Conservation (phyloP, 176 grass and related monocot species). For the Phoenix roebelenii region DNA sequence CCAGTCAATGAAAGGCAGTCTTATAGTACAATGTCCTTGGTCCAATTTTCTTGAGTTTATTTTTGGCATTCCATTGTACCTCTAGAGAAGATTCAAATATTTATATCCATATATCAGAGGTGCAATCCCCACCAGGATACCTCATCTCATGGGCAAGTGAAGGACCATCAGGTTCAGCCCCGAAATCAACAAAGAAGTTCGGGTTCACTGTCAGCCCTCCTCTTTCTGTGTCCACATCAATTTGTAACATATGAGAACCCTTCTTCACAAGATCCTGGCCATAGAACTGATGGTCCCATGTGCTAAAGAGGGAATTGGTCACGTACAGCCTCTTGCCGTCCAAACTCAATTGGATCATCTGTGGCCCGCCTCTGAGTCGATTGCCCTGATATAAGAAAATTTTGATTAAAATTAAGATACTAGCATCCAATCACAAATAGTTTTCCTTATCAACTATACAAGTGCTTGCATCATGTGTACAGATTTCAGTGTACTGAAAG, state of each 20-base stretch:
- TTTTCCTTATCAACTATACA: too few species aligned
- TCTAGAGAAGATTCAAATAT: too few species aligned
- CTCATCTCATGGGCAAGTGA: conserved; percentile 92
- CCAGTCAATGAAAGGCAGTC: too few species aligned
- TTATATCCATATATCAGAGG: conserved; percentile 97
- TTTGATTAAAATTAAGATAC: neutral
- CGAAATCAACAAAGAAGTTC: conserved; percentile 86
- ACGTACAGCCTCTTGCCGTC: conserved; percentile 85
- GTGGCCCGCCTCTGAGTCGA: conserved; percentile 75
- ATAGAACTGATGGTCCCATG: conserved; percentile 81
- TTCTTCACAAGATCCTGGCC: conserved; percentile 63
- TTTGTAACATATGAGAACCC: conserved; percentile 87
- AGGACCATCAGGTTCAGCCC: conserved; percentile 61
- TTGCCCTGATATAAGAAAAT: conserved; percentile 36
- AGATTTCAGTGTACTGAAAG: too few species aligned
- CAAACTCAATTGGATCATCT: conserved; percentile 93
- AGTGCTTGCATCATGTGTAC: too few species aligned
- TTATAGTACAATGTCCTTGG: too few species aligned
- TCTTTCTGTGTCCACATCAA: conserved; percentile 64
- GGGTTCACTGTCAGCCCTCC: conserved; percentile 75
- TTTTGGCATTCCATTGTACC: too few species aligned
- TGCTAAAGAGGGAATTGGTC: conserved; percentile 91
- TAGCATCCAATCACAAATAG: neutral
- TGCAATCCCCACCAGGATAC: conserved; percentile 94
- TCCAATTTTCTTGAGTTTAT: too few species aligned